Percentiles rank a stretch among this genome's conserved stretches.
These are phyloP conservation scores for Terana coerulea DNA, from an alignment of 768 basidiomycete species.

Conservation along the genomic window DNA sequence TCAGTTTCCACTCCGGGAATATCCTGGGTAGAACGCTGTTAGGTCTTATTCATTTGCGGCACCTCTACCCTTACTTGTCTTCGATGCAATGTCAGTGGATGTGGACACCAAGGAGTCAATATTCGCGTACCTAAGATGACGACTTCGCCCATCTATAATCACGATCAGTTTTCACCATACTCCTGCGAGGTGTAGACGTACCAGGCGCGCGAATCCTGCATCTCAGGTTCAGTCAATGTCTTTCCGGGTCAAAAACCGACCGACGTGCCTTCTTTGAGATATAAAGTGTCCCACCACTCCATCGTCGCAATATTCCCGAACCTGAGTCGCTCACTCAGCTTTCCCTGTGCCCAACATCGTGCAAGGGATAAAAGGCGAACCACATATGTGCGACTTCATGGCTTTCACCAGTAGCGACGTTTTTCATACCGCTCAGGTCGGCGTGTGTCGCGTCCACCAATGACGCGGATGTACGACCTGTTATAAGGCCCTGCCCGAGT, in stretches of 20 bases:
- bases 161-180: too few relatives aligned
- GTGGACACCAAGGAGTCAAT: not conserved
- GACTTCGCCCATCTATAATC: slow-evolving; percentile 77
- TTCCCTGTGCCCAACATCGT: too few relatives aligned
- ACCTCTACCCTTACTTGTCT: slow-evolving; percentile 48
- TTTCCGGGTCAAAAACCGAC: too few relatives aligned
- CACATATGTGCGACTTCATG: slow-evolving; percentile 90
- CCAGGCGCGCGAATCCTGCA: not conserved
- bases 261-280: slow-evolving; percentile 81
- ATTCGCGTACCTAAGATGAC: slow-evolving; percentile 61
- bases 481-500: slow-evolving; percentile 76
- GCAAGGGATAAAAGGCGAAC: slow-evolving; percentile 28
- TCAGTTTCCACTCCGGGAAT: slow-evolving; percentile 84
- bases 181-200: too few relatives aligned
- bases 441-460: slow-evolving; percentile 74
- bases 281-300: slow-evolving; percentile 89
- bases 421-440: slow-evolving; percentile 71
- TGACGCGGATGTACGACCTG: slow-evolving; percentile 79
- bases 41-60: not conserved
- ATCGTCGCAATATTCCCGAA: slow-evolving; percentile 93
- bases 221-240: too few relatives aligned
- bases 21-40: slow-evolving; percentile 44
- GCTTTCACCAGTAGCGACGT: slow-evolving; percentile 71
- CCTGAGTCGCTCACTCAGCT: too few relatives aligned
- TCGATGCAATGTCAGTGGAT: not conserved